Base-by-base conservation (phyloP, 1,139 yeast species). In the Yamadazyma jaroonii region DNA sequence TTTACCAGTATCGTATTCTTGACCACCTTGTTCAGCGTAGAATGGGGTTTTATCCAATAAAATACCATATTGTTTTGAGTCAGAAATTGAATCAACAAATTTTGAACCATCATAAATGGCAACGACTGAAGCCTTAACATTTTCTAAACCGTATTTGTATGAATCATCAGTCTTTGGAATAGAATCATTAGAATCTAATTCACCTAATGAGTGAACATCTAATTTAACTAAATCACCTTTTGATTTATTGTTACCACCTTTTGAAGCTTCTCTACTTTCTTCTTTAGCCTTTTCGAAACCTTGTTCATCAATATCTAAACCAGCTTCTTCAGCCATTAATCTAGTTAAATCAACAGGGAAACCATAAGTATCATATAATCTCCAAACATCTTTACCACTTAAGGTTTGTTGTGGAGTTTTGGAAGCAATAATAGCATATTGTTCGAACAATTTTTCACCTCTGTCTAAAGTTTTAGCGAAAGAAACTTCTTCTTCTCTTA, bases 11-110 rank as follows among this genome's bases (percentile, higher is more conserved):
- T 92, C 99, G 57, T 77, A 84, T 64, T 88, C 97, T 72, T 92
- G 99, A 57, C 99, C 99, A 79, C 99, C 99, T 67, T 87, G 95
- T 67, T 92, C 99, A 36, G 98, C 97, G 57, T 92, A 92, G 67
- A 92, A 88, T 58, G 95, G 94, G 25, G 97, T 86, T 62, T 79
- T 83, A 62, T 92, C 95, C 45, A 92, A 74, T 39, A 92, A 62
- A 39, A 92, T 65, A 59, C 98, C 98, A 47, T 77, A 67, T 57
- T 84, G 88, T 51, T 74, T 70, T 33, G 73, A 64, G 17, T 65
- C 67, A 40, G 65, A 72, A 35, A 74, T 62, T 23, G 62, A 41
- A 35, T 64, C 61, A 36, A 78, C 79, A 52, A 89, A 88, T 35
- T 70, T 64, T 35, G 76, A 63, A 36, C 89, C 90, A 48, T 79